These are phyloP conservation scores for Vaccinium vitisidaea DNA, from an alignment of 148 eudicot species.

Conservation along the genomic window DNA sequence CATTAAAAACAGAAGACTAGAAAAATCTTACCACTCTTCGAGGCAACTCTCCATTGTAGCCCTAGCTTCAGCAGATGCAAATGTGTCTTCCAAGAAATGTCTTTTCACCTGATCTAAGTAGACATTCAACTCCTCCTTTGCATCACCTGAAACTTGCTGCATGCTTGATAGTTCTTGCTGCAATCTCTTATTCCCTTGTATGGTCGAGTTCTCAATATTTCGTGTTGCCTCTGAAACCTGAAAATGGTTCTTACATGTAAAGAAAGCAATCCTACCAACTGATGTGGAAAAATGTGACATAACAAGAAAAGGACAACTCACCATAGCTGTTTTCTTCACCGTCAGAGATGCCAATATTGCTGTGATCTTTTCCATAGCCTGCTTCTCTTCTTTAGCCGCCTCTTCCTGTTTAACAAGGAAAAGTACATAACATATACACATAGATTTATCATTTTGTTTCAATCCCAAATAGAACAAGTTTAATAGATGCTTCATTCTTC, in stretches of 20 bases:
- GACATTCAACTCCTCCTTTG: conserved; percentile 39
- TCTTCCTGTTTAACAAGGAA: conserved; percentile 52
- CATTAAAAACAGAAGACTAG: conserved; percentile 3
- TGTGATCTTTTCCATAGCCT: conserved; percentile 66
- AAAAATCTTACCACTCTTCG: conserved; percentile 56
- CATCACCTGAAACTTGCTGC: conserved; percentile 56
- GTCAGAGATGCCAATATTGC: conserved; percentile 57
- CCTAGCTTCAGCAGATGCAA: conserved; percentile 50
- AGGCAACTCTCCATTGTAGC: conserved; percentile 51
- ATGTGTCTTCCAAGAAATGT: conserved; percentile 52
- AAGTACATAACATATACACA: not conserved
- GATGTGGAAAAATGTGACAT: not conserved
- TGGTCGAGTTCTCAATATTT: conserved; percentile 38
- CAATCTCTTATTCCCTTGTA: conserved; percentile 40
- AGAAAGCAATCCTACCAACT: not conserved
- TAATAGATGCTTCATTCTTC: not conserved
- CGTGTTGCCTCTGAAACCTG: conserved; percentile 70
- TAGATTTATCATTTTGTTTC: not conserved
- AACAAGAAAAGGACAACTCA: conserved; percentile 19
- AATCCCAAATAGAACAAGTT: not conserved
- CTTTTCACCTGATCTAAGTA: conserved; percentile 52
- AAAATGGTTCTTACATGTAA: conserved; percentile 15
- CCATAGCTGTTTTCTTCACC: conserved; percentile 49
- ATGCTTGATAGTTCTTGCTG: conserved; percentile 47
- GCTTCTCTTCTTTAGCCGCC: conserved; percentile 64